Conservation (phyloP, 768 basidiomycete species). For the Trametes sanguinea region DNA sequence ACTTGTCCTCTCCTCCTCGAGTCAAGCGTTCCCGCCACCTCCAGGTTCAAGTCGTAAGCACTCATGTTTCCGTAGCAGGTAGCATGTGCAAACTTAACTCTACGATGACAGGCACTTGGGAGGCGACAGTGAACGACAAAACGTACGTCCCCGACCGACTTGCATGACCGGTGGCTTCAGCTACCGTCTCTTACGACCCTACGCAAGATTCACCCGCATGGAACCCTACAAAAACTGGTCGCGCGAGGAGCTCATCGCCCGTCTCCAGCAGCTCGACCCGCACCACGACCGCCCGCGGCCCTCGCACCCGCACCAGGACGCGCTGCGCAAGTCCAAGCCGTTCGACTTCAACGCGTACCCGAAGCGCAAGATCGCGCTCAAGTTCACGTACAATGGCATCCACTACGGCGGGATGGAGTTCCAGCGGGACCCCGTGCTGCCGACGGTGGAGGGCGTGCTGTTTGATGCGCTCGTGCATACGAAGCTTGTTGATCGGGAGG, state of each 20-base stretch:
- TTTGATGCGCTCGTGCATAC: conserved; percentile 79
- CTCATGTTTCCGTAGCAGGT: no score
- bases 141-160: conserved; percentile 7
- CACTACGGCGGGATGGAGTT: conserved; percentile 89
- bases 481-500: conserved; percentile 70
- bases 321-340: conserved; percentile 34
- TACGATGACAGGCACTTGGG: no score
- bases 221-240: conserved; percentile 56
- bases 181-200: conserved; percentile 31
- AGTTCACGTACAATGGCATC: conserved; percentile 91
- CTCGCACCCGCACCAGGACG: conserved; percentile 9
- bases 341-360: conserved; percentile 73
- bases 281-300: conserved; percentile 23
- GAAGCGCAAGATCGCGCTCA: conserved; percentile 88
- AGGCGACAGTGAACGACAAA: no score
- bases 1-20: no score
- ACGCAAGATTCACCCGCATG: conserved; percentile 35
- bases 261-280: conserved; percentile 58
- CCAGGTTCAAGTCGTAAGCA: no score
- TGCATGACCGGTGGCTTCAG: conserved; percentile 38
- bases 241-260: conserved; percentile 70
- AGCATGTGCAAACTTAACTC: no score
- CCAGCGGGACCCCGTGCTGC: conserved; percentile 70
- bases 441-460: conserved; percentile 89
- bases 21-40: no score